Conservation (phyloP, 2,329 filamentous ascomycete genomes). For the Plenodomus tracheiphilus region DNA sequence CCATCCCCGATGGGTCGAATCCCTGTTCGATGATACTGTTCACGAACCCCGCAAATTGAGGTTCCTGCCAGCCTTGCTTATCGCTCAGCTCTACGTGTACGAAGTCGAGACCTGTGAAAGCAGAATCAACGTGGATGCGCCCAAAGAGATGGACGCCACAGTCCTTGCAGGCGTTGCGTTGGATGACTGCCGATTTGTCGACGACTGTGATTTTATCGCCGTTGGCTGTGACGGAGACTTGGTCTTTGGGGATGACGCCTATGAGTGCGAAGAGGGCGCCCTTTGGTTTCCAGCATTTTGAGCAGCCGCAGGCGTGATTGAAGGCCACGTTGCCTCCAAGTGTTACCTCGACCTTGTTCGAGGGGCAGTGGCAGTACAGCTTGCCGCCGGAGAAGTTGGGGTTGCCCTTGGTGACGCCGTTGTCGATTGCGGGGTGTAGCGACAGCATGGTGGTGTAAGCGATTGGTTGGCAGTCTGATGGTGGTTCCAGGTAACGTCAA, state of each 20-base stretch:
- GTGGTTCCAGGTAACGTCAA: not conserved
- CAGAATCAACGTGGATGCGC: constrained; percentile 65
- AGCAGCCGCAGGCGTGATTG: constrained; percentile 73
- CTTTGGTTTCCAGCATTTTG: constrained; percentile 71
- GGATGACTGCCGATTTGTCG: constrained; percentile 58
- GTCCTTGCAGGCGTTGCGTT: constrained; percentile 54
- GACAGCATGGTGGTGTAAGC: constrained; percentile 36
- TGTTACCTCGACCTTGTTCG: constrained; percentile 60
- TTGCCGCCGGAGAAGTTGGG: constrained; percentile 62
- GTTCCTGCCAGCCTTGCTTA: constrained; percentile 69
- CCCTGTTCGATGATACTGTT: constrained; percentile 71
- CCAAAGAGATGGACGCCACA: constrained; percentile 66
- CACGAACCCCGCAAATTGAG: constrained; percentile 71
- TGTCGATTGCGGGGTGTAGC: constrained; percentile 66
- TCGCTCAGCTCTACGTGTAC: constrained; percentile 66
- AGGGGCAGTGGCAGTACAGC: constrained; percentile 63
- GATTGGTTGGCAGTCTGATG: not conserved
- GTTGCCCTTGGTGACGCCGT: constrained; percentile 61
- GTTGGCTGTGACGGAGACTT: constrained; percentile 62
- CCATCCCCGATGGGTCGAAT: constrained; percentile 59
- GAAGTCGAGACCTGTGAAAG: constrained; percentile 71
- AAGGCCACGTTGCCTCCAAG: constrained; percentile 63
- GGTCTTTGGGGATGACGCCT: constrained; percentile 61
- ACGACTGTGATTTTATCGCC: constrained; percentile 60
- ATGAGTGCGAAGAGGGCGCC: constrained; percentile 68